A percentile compares a stretch with the other conserved stretches of the same genome.
Evolutionary conservation across 176 grass and related monocot genomes (phyloP).

Genomic region (Oryza coarctata): DNA sequence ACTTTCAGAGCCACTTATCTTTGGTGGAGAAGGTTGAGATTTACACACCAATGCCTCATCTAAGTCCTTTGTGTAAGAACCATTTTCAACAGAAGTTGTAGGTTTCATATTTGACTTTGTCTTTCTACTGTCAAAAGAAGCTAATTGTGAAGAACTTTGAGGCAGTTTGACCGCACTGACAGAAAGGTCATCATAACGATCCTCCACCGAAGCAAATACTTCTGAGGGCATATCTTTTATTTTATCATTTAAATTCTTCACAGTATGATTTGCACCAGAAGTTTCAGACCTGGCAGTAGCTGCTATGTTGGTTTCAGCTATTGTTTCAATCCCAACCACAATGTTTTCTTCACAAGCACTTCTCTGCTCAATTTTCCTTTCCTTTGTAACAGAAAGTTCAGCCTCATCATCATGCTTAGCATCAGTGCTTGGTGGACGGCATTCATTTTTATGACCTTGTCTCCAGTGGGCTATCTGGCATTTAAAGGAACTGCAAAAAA

Average conservation of each 20-base stretch:
- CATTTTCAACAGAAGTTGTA: constrained; percentile 39
- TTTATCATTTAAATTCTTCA: constrained; percentile 34
- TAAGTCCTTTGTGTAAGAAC: constrained; percentile 12
- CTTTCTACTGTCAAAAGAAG: constrained; percentile 7
- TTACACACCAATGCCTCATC: constrained; percentile 16
- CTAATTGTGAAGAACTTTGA: background rate
- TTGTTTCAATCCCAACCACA: constrained; percentile 32
- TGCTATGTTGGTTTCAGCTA: constrained; percentile 17
- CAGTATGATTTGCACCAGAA: constrained; percentile 30
- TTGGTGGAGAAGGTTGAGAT: constrained; percentile 25
- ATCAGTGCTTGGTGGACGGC: constrained; percentile 56
- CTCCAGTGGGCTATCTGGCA: constrained; percentile 98
- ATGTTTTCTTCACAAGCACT: constrained; percentile 42
- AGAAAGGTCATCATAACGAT: constrained; percentile 17
- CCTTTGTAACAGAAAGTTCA: constrained; percentile 41
- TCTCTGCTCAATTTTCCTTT: constrained; percentile 34
- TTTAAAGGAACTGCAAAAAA: constrained; percentile 75
- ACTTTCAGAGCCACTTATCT: constrained; percentile 8
- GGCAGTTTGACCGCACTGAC: background rate
- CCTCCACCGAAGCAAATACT: background rate
- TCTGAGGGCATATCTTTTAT: constrained; percentile 11
- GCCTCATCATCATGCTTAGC: constrained; percentile 28
- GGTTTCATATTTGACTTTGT: constrained; percentile 30
- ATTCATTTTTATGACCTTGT: constrained; percentile 95
- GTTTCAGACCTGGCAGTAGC: constrained; percentile 23